Percentiles rank a stretch among this genome's conserved stretches.
These are phyloP conservation scores for Ophioceras dolichostomum DNA, from an alignment of 2,329 filamentous ascomycete genomes.

Conservation along the genomic window DNA sequence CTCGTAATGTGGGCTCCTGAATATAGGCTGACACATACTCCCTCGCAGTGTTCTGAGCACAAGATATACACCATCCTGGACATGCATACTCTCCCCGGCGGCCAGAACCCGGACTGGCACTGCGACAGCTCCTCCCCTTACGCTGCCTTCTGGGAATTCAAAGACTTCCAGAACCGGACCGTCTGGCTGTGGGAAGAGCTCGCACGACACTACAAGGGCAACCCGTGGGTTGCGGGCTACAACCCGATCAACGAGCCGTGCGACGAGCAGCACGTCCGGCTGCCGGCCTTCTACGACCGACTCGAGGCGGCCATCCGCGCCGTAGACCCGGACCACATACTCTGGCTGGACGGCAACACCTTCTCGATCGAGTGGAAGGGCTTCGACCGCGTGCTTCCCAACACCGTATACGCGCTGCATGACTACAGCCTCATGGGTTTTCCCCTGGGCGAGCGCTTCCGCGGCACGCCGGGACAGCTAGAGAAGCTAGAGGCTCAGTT, in stretches of 20 bases:
- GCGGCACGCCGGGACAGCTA: slow-evolving; percentile 26
- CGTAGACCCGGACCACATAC: slow-evolving; percentile 33
- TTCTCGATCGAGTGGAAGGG: slow-evolving; percentile 27
- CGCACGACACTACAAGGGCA: slow-evolving; percentile 26
- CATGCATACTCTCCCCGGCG: slow-evolving; percentile 29
- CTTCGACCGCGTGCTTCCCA: slow-evolving; percentile 17
- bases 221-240: slow-evolving; percentile 19
- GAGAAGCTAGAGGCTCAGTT: slow-evolving; percentile 24
- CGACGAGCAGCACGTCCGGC: slow-evolving; percentile 16
- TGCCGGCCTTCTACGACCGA: slow-evolving; percentile 26
- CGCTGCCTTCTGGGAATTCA: slow-evolving; percentile 32
- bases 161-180: slow-evolving; percentile 30
- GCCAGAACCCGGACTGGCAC: slow-evolving; percentile 36
- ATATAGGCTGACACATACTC: not conserved
- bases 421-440: slow-evolving; percentile 35
- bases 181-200: slow-evolving; percentile 30
- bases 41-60: slow-evolving; percentile 19
- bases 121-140: slow-evolving; percentile 23
- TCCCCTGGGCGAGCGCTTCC: slow-evolving; percentile 24
- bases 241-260: slow-evolving; percentile 17
- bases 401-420: slow-evolving; percentile 32
- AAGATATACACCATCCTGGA: slow-evolving; percentile 32
- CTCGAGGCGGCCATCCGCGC: slow-evolving; percentile 24
- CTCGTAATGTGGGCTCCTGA: no score
- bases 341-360: slow-evolving; percentile 32